Base-by-base conservation (phyloP, 1,284 basidiomycete genomes). In the Naganishia sp. region DNA sequence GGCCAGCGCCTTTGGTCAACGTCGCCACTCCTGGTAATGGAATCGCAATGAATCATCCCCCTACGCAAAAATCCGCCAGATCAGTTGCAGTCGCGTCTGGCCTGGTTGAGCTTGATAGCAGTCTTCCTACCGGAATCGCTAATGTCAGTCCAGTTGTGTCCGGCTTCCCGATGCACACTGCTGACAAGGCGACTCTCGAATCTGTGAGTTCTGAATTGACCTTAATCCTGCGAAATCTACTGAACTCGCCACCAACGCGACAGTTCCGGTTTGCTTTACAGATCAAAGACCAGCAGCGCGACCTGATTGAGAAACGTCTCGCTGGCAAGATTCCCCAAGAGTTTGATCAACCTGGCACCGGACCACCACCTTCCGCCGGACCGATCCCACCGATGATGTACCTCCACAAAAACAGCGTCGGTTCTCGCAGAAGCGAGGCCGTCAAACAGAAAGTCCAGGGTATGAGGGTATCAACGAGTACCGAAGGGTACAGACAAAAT, bases 91-190 rank as follows among this genome's bases (percentile, higher is more conserved):
- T 5, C 6, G 21, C 49, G 7, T 50, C 49, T 21, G 15, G 25
- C 25, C 13, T 39, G 35, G 52, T 21, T 2, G 52, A 54, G n/a
- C 35, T 49, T 11, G 57, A 61, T 28, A 51, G 32, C 35, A 17
- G 58, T 28, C 58, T 61, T 51, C 47, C 58, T 6, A 35, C 65
- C 18, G 65, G 31, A 23, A n/a, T 41, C 18, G 28, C 52, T 17
- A 66, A 57, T 41, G 68, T 69, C 31, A 66, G 64, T 60, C 68
- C 68, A 18, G 68, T 69, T 21, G 65, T 69, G 25, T 62, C 68
- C 42, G 68, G 68, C 15, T 69, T 69, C 58, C 68, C 68, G n/a
- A 55, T 69, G 28, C 65, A 69, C 47, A 56, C 52, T 35, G 68
- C 68, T 23, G 68, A 69, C 55, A 52, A 69, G 47, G 55, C 54